Evolutionary conservation across 768 basidiomycete species (phyloP).

Genomic region (Tylopilus vinaceipallidus): DNA sequence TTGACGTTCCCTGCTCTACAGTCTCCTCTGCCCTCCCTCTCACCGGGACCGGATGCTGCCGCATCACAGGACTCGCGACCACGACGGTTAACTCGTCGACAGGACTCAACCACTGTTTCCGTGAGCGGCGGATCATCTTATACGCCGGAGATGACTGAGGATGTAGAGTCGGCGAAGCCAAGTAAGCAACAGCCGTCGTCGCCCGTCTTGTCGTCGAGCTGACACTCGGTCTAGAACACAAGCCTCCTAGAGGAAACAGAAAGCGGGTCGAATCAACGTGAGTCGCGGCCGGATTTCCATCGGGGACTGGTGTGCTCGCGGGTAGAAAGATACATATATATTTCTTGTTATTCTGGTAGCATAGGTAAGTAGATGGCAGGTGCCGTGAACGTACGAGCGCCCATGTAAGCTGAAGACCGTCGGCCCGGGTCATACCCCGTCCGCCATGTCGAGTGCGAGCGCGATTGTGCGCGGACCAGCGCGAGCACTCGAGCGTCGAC

Average conservation of each 20-base stretch:
- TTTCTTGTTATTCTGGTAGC: conserved; percentile 23
- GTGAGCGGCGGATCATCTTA: conserved; percentile 33
- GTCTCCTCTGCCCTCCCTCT: conserved; percentile 19
- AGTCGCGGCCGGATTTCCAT: conserved; percentile 5
- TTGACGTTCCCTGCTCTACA: conserved; percentile 17
- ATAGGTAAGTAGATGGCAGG: neutral
- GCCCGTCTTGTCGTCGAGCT: neutral
- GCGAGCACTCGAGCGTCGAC: conserved; percentile 13
- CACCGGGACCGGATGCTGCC: conserved; percentile 23
- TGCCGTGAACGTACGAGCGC: neutral
- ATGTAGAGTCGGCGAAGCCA: conserved; percentile 25
- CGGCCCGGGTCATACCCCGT: too few relatives aligned
- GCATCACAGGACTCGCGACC: conserved; percentile 25
- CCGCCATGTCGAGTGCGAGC: conserved; percentile 5
- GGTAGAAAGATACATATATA: conserved; percentile 21
- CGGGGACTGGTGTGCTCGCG: conserved; percentile 19
- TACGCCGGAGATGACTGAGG: conserved; percentile 28
- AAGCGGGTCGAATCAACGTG: conserved; percentile 20
- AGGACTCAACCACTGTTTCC: conserved; percentile 29
- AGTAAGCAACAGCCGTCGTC: conserved; percentile 22
- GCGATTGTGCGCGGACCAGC: neutral
- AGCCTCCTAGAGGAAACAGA: conserved; percentile 23
- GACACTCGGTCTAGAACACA: conserved; percentile 18
- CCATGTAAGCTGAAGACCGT: too few relatives aligned
- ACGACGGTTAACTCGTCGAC: conserved; percentile 28